Evolutionary conservation across 2,329 filamentous ascomycete species (phyloP).

Genomic region (Coleophoma crateriformis): DNA sequence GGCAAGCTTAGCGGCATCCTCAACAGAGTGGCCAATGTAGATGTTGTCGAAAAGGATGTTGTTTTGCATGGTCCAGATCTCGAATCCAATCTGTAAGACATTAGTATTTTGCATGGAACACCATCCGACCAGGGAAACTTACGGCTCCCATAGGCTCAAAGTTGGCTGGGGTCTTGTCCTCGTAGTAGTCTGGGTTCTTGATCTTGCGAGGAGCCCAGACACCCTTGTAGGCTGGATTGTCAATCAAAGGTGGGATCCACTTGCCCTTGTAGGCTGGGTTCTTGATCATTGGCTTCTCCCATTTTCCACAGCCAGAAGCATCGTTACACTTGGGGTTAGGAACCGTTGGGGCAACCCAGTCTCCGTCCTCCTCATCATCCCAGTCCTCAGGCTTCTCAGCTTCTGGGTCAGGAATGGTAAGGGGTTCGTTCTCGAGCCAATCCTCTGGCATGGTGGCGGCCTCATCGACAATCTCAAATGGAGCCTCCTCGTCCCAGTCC

Average conservation of each 20-base stretch:
- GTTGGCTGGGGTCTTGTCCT: conserved; percentile 95
- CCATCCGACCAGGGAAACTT: conserved; percentile 38
- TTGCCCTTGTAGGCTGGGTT: conserved; percentile 99
- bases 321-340: conserved; percentile 96
- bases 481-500: conserved; percentile 98
- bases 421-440: conserved; percentile 89
- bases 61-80: conserved; percentile 99
- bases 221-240: conserved; percentile 98
- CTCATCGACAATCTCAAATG: conserved; percentile 92
- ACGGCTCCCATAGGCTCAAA: conserved; percentile 97
- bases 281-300: conserved; percentile 85
- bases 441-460: conserved; percentile 87
- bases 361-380: conserved; percentile 99
- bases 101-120: conserved; percentile 7
- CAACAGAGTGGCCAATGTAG: conserved; percentile 96
- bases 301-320: conserved; percentile 87
- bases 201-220: conserved; percentile 94
- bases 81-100: conserved; percentile 75
- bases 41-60: conserved; percentile 99
- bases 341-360: conserved; percentile 87
- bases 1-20: conserved; percentile 85
- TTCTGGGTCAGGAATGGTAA: conserved; percentile 82
- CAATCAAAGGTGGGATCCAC: conserved; percentile 87
- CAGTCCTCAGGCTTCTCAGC: conserved; percentile 97
- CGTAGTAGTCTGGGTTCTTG: conserved; percentile 89